Evolutionary conservation across 225 moss, liverwort and hornwort genomes (phyloP), one percentile per base, ranked within the genome.

Genomic region (Sphagnum contortum): DNA sequence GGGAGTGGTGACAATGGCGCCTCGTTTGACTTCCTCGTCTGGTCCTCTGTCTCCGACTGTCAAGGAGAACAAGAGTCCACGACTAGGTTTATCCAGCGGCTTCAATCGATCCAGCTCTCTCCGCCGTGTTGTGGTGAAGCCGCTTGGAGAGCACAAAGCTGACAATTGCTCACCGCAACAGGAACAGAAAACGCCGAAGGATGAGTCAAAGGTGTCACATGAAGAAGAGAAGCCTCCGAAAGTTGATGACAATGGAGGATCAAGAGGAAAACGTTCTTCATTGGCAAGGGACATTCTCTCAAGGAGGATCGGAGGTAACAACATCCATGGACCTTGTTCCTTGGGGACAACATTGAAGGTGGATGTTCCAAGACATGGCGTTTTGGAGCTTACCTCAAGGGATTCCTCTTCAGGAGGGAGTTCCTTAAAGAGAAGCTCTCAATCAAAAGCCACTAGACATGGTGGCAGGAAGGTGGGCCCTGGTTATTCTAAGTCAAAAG

Each of bases 121-220:
- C 60, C 77, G 77, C 63, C 69, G 81, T 48, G 29, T 29, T 29
- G 54, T 57, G 45, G 77, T 80, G 50, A 77, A 84, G 71, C 84
- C 84, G 6, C 73, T 84, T 29, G 80, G 80, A 6, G 80, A 84
- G 61, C 68, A 77, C 64, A 84, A 84, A 68, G 63, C 77, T 0
- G 72, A 70, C 14, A 84, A 68, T 60, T 70, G 67, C 60, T 84
- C 84, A 29, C 29, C 29, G 29, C 29, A 29, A 29, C 29, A 29
- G 29, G 29, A 29, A 29, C 29, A 29, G 29, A 29, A 29, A 29
- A 29, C 29, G 29, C 29, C 29, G 1, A 29, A 29, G 29, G 29
- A 29, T 29, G 29, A 29, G 29, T 0, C 29, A 29, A 29, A 29
- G 29, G 29, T 29, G 29, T 29, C 29, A 29, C 29, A 29, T 29